phyloP scores from a whole-genome alignment of 116 monocot genomes.

The Posidonia oceanica region DNA sequence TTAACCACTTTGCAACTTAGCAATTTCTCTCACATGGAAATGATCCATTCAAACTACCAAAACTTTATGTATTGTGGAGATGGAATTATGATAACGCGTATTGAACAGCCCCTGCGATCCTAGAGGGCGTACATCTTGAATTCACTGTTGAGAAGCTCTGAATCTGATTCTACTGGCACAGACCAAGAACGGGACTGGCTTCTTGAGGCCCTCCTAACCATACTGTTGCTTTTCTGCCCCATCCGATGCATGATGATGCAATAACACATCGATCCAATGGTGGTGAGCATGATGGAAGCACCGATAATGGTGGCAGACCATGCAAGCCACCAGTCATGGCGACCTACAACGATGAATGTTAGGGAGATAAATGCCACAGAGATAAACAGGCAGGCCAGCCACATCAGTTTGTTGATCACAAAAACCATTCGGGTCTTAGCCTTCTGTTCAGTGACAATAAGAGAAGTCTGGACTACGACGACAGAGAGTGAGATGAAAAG shows the following conservation, averaged over 20 bases:
- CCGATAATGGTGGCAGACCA: slow-evolving; percentile 61
- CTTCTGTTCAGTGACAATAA: slow-evolving; percentile 78
- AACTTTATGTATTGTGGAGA: too few species aligned
- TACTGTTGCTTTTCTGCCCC: slow-evolving; percentile 59
- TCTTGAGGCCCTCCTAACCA: slow-evolving; percentile 27
- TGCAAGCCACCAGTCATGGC: slow-evolving; percentile 60
- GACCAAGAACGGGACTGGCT: slow-evolving; percentile 43
- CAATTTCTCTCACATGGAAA: too few species aligned
- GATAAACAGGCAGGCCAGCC: slow-evolving; percentile 81
- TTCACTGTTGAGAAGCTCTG: slow-evolving; percentile 37
- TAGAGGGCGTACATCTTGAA: slow-evolving; percentile 61
- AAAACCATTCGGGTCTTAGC: slow-evolving; percentile 83
- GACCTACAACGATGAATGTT: slow-evolving; percentile 75
- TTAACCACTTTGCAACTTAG: too few species aligned
- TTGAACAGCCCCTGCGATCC: neutral
- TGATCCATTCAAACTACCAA: too few species aligned
- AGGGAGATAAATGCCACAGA: slow-evolving; percentile 70
- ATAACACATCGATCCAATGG: slow-evolving; percentile 83
- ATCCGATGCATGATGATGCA: slow-evolving; percentile 56
- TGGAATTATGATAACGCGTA: too few species aligned
- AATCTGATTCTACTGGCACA: slow-evolving; percentile 28
- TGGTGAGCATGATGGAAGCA: slow-evolving; percentile 49
- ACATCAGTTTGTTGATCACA: slow-evolving; percentile 96
- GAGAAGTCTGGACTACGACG: slow-evolving; percentile 86
- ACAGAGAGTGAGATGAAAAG: slow-evolving; percentile 93